Evolutionary conservation across 805 yeast species (phyloP).

Genomic region (Jamesozyma rosinii): DNA sequence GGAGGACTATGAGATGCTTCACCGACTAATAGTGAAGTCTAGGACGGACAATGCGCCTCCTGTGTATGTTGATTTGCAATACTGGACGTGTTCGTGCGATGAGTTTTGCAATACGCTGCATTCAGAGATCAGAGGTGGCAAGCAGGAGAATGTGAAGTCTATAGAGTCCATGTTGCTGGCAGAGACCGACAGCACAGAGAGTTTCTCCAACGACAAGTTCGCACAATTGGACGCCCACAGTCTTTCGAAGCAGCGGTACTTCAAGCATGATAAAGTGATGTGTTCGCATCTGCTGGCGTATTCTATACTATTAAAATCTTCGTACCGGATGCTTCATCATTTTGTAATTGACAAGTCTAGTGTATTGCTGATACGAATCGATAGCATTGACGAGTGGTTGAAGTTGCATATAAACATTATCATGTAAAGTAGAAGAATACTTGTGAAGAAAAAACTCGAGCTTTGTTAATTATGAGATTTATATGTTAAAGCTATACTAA

Average conservation of each 20-base stretch:
- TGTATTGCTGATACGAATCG: slow-evolving; percentile 20
- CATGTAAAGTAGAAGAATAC: neutral
- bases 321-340: slow-evolving; percentile 12
- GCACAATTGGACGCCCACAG: slow-evolving; percentile 23
- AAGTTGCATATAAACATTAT: slow-evolving; percentile 29
- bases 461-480: no score
- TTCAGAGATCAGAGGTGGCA: slow-evolving; percentile 4
- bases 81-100: slow-evolving; percentile 30
- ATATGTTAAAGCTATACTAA: no score
- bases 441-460: no score
- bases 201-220: slow-evolving; percentile 22
- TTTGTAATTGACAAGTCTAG: slow-evolving; percentile 15
- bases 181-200: slow-evolving; percentile 14
- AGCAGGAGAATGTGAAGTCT: neutral
- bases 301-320: slow-evolving; percentile 21
- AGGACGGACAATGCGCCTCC: slow-evolving; percentile 13
- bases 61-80: slow-evolving; percentile 23
- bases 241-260: slow-evolving; percentile 21
- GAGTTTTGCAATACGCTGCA: slow-evolving; percentile 21
- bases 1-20: slow-evolving; percentile 9
- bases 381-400: slow-evolving; percentile 30
- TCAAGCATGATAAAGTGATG: slow-evolving; percentile 17
- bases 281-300: slow-evolving; percentile 30
- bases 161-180: slow-evolving; percentile 7
- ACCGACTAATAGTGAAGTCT: slow-evolving; percentile 21